These are phyloP conservation scores for Flammula alnicola DNA, from an alignment of 1,284 basidiomycete genomes.

Conservation along the genomic window DNA sequence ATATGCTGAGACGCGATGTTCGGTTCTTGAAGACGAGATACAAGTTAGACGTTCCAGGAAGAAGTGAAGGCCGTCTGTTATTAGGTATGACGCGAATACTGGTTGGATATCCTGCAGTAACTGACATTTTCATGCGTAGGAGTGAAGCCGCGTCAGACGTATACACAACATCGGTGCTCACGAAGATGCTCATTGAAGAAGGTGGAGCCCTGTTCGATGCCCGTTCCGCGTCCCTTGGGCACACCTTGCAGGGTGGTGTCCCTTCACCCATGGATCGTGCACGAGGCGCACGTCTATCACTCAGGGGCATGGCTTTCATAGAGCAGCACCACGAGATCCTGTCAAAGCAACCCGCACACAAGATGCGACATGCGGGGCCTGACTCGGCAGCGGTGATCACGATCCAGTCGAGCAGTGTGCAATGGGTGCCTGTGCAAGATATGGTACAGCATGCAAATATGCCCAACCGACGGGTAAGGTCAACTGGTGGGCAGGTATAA, in stretches of 20 bases:
- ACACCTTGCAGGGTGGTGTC: slow-evolving; percentile 94
- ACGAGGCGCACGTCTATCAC: slow-evolving; percentile 86
- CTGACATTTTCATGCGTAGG: slow-evolving; percentile 42
- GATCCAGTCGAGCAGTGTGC: slow-evolving; percentile 80
- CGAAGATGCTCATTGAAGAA: slow-evolving; percentile 94
- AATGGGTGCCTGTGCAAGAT: slow-evolving; percentile 84
- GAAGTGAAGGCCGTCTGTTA: slow-evolving; percentile 92
- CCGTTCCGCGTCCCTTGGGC: slow-evolving; percentile 91
- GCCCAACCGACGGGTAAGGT: slow-evolving; percentile 85
- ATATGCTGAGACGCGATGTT: slow-evolving; percentile 84
- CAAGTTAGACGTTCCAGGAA: slow-evolving; percentile 85
- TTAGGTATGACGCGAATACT: slow-evolving; percentile 59
- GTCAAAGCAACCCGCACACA: slow-evolving; percentile 44
- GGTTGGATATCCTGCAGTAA: slow-evolving; percentile 1
- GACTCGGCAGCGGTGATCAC: slow-evolving; percentile 91
- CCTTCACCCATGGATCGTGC: slow-evolving; percentile 95
- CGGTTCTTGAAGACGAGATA: slow-evolving; percentile 90
- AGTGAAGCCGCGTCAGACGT: slow-evolving; percentile 88
- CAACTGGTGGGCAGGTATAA: slow-evolving; percentile 82
- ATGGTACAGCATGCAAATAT: slow-evolving; percentile 90
- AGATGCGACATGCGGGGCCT: slow-evolving; percentile 53
- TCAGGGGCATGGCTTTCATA: slow-evolving; percentile 94
- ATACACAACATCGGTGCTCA: slow-evolving; percentile 92
- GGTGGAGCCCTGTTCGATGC: slow-evolving; percentile 93
- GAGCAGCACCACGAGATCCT: slow-evolving; percentile 76